phyloP scores from a whole-genome alignment of 2,329 filamentous ascomycete species.

The Aquanectria penicillioides region DNA sequence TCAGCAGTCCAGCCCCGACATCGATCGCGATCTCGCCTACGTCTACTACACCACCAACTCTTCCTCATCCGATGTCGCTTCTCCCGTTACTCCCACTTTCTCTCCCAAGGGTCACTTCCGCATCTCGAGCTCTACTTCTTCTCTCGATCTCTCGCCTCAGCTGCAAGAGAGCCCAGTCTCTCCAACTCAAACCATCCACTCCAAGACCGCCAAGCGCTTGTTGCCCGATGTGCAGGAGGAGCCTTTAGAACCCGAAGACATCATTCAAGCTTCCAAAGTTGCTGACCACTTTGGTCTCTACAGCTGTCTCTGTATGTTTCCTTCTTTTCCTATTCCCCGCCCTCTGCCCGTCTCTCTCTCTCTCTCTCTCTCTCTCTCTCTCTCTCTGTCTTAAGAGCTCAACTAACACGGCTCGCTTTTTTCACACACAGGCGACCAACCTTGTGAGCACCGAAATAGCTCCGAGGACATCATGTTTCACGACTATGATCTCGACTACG shows the following conservation, averaged over 20 bases:
- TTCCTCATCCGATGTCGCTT: slow-evolving; percentile 73
- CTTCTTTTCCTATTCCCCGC: slow-evolving; percentile 3
- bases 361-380: neutral
- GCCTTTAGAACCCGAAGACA: slow-evolving; percentile 74
- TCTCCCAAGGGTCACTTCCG: slow-evolving; percentile 71
- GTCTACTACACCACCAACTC: slow-evolving; percentile 62
- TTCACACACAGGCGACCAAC: slow-evolving; percentile 64
- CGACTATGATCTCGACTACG: slow-evolving; percentile 67
- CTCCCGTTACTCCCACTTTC: slow-evolving; percentile 77
- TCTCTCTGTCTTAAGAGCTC: slow-evolving; percentile 10
- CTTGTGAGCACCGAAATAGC: slow-evolving; percentile 66
- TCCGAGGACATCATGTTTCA: slow-evolving; percentile 50
- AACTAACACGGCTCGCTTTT: slow-evolving; percentile 24
- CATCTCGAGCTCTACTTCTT: slow-evolving; percentile 81
- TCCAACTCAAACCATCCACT: slow-evolving; percentile 54
- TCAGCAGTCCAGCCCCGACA: slow-evolving; percentile 47
- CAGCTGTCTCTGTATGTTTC: slow-evolving; percentile 78
- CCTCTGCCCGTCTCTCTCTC: neutral
- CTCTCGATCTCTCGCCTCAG: slow-evolving; percentile 69
- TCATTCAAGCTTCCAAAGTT: slow-evolving; percentile 56
- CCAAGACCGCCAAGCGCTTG: slow-evolving; percentile 69
- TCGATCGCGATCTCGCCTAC: slow-evolving; percentile 50
- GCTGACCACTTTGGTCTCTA: slow-evolving; percentile 59
- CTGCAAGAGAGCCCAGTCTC: slow-evolving; percentile 63
- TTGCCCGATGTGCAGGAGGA: slow-evolving; percentile 90